Evolutionary conservation across 176 grass and related monocot species (phyloP).

Genomic region (Avena insularis): DNA sequence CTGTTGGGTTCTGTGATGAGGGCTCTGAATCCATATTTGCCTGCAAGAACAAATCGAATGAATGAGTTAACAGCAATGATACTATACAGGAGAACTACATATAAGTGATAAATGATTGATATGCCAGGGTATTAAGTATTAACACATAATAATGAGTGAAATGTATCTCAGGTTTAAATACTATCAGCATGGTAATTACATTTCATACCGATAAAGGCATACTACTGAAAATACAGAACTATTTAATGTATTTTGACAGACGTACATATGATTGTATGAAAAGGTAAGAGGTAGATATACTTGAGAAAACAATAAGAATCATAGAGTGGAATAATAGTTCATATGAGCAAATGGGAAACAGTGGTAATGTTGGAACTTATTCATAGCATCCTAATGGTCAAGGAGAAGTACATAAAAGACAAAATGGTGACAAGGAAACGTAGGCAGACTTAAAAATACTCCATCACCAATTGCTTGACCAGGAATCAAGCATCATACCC

Average conservation of each 20-base stretch:
- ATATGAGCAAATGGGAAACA: slow-evolving; percentile 16
- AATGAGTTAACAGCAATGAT: slow-evolving; percentile 17
- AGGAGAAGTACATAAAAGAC: neutral
- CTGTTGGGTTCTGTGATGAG: slow-evolving; percentile 78
- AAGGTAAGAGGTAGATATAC: neutral
- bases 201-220: slow-evolving; percentile 24
- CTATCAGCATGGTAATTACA: neutral
- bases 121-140: neutral
- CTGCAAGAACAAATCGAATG: slow-evolving; percentile 47
- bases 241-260: neutral
- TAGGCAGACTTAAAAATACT: slow-evolving; percentile 18
- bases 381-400: slow-evolving; percentile 2
- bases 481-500: neutral
- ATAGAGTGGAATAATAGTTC: neutral
- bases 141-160: neutral
- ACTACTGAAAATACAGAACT: slow-evolving; percentile 9
- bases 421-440: neutral
- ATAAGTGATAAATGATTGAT: slow-evolving; percentile 27
- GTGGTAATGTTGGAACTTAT: slow-evolving; percentile 1
- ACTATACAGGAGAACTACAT: neutral
- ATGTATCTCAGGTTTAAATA: neutral
- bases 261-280: neutral
- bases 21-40: slow-evolving; percentile 70
- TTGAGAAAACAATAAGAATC: neutral
- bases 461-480: neutral